Evolutionary conservation across 805 yeast species (phyloP), one percentile per base, ranked within the genome.

Genomic region (Candida saitoana): DNA sequence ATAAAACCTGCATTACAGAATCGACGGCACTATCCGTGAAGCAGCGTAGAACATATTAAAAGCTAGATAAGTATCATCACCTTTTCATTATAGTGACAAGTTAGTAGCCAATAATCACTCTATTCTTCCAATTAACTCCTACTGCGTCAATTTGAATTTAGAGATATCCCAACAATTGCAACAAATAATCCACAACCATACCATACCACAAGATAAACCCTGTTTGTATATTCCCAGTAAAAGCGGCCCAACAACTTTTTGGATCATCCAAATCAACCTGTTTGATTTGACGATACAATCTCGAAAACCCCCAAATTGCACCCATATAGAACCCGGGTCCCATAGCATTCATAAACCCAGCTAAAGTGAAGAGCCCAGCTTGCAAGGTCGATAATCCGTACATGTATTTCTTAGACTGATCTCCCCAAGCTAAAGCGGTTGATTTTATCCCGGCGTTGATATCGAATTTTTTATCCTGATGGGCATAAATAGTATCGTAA

Each of bases 401-500:
- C 53, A 86, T 71, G 33, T 89, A 78, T 8, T 79, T 74, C 58
- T 85, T 89, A 1, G 96, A 77, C 24, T 77, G 74, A 17, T 75
- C 77, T 6, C 95, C 95, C 99, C 99, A 95, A 2, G 86, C 90
- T 50, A 93, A 73, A 5, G 99, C 99, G 0, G 98, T 89, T 2
- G 96, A 87, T 61, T 89, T 89, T 51, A 93, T 84, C 16, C 99
- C 99, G 0, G 96, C 97, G 44, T 76, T 73, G 40, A 87, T 67
- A 63, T 93, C 99, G 55, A 84, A 93, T 40, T 62, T 65, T 65
- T 93, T 93, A 63, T 93, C 99, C 66, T 93, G 99, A 59, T 93
- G 99, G 1, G 99, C 99, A 61, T 93, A 93, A 31, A 93, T 79
- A 2, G 99, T 88, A 62, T 93, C 99, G 63, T 93, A 93, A 40